These are phyloP conservation scores for Fusarium albidum DNA, from an alignment of 2,329 filamentous ascomycete species.

Conservation along the genomic window DNA sequence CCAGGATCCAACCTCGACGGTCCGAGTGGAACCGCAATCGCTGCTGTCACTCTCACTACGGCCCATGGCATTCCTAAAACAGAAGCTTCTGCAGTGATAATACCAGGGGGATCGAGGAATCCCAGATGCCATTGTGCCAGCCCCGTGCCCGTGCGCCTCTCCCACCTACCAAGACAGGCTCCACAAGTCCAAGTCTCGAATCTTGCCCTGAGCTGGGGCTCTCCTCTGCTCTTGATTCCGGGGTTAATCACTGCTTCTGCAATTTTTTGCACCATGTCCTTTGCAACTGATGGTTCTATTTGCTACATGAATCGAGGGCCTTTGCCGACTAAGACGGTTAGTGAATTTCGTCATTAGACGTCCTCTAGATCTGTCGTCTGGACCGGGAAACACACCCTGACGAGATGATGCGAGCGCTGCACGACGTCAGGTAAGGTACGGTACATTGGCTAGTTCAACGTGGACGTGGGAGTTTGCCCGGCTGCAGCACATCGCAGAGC, in stretches of 20 bases:
- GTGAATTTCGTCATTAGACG: constrained; percentile 49
- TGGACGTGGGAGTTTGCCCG: constrained; percentile 56
- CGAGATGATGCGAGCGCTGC: constrained; percentile 67
- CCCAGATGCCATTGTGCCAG: constrained; percentile 19
- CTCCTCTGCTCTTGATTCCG: constrained; percentile 20
- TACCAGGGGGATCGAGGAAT: constrained; percentile 11
- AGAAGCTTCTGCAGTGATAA: constrained; percentile 36
- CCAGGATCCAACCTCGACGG: constrained; percentile 20
- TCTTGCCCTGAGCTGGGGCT: constrained; percentile 4
- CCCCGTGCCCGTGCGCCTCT: constrained; percentile 2
- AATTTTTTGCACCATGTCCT: constrained; percentile 4
- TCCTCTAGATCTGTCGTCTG: constrained; percentile 67
- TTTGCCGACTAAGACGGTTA: constrained; percentile 48
- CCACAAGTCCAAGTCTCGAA: constrained; percentile 17
- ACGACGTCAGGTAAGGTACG: constrained; percentile 64
- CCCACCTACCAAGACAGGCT: constrained; percentile 3
- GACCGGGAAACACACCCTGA: constrained; percentile 53
- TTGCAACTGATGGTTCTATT: constrained; percentile 6
- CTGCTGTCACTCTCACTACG: constrained; percentile 18
- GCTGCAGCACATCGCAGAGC: constrained; percentile 60
- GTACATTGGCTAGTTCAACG: constrained; percentile 62
- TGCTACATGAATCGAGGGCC: constrained; percentile 3
- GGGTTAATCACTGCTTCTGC: constrained; percentile 33
- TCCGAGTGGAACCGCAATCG: constrained; percentile 23
- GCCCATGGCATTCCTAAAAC: constrained; percentile 40